These are phyloP conservation scores for Solanum neorickii DNA, from an alignment of 257 asterid species.

Conservation along the genomic window DNA sequence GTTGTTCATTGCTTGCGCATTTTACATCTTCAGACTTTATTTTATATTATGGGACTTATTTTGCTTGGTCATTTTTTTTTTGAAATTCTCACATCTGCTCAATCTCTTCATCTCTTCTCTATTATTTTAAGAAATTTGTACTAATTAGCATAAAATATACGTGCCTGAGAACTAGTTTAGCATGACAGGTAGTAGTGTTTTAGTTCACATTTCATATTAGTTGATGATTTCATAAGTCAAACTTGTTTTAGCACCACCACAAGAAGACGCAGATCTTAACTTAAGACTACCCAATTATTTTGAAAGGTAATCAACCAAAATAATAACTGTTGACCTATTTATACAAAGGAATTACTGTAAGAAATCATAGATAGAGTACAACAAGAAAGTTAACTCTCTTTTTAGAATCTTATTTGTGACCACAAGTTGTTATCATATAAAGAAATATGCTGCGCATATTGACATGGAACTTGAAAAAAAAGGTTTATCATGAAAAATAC, in stretches of 20 bases:
- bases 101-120: not conserved
- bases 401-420: not conserved
- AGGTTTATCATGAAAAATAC: not conserved
- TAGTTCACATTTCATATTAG: not conserved
- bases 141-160: not conserved
- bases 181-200: not conserved
- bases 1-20: not conserved
- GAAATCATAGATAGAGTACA: not conserved
- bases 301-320: not conserved
- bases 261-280: not conserved
- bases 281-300: not conserved
- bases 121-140: not conserved
- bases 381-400: not conserved
- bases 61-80: not conserved
- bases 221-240: not conserved
- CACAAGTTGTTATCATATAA: not conserved
- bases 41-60: not conserved
- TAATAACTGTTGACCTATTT: not conserved
- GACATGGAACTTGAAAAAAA: not conserved
- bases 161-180: not conserved
- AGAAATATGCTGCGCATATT: not conserved
- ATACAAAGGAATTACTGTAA: not conserved
- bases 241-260: not conserved
- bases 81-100: no score
- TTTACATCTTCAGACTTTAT: not conserved